phyloP scores from a whole-genome alignment of 2,329 filamentous ascomycete genomes.

The Ophiostoma ips region DNA sequence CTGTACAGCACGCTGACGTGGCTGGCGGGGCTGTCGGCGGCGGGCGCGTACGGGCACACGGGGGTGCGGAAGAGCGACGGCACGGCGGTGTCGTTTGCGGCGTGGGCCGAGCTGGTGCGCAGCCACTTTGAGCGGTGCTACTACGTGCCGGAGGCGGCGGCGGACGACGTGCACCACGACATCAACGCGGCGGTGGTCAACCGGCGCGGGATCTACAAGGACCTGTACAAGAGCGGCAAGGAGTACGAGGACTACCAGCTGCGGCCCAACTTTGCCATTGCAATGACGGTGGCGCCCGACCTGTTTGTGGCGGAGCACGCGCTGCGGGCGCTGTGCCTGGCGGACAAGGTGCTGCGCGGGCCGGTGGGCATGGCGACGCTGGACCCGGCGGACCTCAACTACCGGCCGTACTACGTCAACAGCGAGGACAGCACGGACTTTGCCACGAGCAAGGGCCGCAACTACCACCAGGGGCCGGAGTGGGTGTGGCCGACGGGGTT shows the following conservation, averaged over 20 bases:
- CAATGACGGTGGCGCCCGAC: slow-evolving; percentile 84
- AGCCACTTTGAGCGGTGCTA: slow-evolving; percentile 85
- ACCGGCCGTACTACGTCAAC: slow-evolving; percentile 89
- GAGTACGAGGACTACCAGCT: slow-evolving; percentile 97
- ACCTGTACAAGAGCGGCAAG: slow-evolving; percentile 84
- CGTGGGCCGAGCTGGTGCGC: slow-evolving; percentile 72
- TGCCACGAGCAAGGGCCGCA: slow-evolving; percentile 81
- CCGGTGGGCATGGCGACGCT: slow-evolving; percentile 93
- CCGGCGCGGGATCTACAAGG: slow-evolving; percentile 94
- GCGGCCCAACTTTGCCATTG: slow-evolving; percentile 84
- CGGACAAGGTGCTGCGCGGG: slow-evolving; percentile 67
- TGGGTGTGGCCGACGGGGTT: slow-evolving; percentile 97
- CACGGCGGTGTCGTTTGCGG: slow-evolving; percentile 49
- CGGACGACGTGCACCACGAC: slow-evolving; percentile 64
- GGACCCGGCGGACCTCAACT: slow-evolving; percentile 83
- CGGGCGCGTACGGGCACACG: slow-evolving; percentile 58
- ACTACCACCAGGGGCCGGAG: slow-evolving; percentile 96
- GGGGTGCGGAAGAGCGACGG: slow-evolving; percentile 56
- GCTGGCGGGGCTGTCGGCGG: slow-evolving; percentile 52
- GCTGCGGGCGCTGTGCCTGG: slow-evolving; percentile 62
- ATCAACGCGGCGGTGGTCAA: slow-evolving; percentile 70
- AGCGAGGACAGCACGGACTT: slow-evolving; percentile 87
- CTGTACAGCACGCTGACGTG: slow-evolving; percentile 80
- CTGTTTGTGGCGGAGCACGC: slow-evolving; percentile 73
- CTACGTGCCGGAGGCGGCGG: slow-evolving; percentile 59